Base-by-base conservation (phyloP, 2,329 filamentous ascomycete genomes). In the Aureobasidium musti region DNA sequence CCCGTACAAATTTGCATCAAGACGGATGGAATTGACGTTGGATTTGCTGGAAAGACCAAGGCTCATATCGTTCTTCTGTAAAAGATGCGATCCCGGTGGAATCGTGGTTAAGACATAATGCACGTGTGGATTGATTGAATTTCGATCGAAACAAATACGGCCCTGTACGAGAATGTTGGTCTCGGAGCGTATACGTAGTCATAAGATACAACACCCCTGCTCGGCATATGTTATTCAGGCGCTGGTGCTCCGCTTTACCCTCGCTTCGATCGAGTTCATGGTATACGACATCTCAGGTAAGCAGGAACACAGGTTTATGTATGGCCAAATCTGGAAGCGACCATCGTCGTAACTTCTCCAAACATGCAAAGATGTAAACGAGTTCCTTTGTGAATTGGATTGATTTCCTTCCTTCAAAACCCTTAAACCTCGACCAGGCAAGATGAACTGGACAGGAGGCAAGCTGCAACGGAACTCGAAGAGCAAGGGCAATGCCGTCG, bases 381-480 rank as follows among this genome's bases (percentile, higher is more conserved):
- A 5, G 2, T 3, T n/a, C 13, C 33, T 45, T 26, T 10, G 26
- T 19, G 53, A 11, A 17, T 17, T 4, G 21, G 3, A 56, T 39
- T 19, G 17, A 7, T 21, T 19, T 21, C 14, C 35, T 56, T 6
- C 11, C 14, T 6, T 19, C 53, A 56, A 17, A 8, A 11, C 2
- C 14, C 37, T 11, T n/a, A n/a, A n/a, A n/a, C 11, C 30, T 21
- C n/a, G 30, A 30, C 8, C 7, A 11, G 19, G 17, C 54, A 59
- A 43, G 2, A 83, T 83, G 81, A 82, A 82, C 65, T 83, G 81
- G 81, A 82, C 79, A 0, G 81, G 81, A 33, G 81, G 81, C 5
- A 77, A 75, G 33, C 70, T 79, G 37, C 78, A 77, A 67, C 75
- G 77, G 14, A 71, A 74, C 59, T 65, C 66, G 2, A 77, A 74